Conservation (phyloP, 2,329 filamentous ascomycete species). For the Lithohypha guttulata region DNA sequence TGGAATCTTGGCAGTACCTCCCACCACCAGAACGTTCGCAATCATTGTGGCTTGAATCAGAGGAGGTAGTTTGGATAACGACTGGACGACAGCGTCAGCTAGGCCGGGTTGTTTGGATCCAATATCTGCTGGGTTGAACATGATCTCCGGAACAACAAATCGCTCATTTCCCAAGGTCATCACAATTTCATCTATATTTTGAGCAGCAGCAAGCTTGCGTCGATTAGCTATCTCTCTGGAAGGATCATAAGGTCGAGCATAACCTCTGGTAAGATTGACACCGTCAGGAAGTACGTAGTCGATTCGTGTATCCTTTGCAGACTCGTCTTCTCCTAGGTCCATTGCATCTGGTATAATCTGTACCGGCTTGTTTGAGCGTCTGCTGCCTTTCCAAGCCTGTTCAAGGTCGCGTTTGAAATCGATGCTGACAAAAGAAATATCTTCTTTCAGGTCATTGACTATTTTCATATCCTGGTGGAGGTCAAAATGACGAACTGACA, state of each 20-base stretch:
- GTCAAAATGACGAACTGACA: conserved; percentile 86
- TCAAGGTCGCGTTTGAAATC: conserved; percentile 74
- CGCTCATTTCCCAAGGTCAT: conserved; percentile 84
- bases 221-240: conserved; percentile 40
- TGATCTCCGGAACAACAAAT: conserved; percentile 77
- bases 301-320: conserved; percentile 49
- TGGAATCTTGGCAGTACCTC: conserved; percentile 68
- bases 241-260: conserved; percentile 68
- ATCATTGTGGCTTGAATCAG: conserved; percentile 74
- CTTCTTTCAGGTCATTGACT: conserved; percentile 92
- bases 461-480: conserved; percentile 90
- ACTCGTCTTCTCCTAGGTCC: conserved; percentile 30
- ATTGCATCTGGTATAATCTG: conserved; percentile 27
- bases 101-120: conserved; percentile 76
- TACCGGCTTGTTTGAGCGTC: conserved; percentile 25
- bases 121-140: conserved; percentile 79
- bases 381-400: conserved; percentile 67
- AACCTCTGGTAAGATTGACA: conserved; percentile 52
- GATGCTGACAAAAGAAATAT: conserved; percentile 68
- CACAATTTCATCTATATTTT: conserved; percentile 58
- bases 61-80: conserved; percentile 62
- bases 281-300: conserved; percentile 90
- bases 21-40: conserved; percentile 79
- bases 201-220: conserved; percentile 36
- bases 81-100: conserved; percentile 71